phyloP scores from a whole-genome alignment of 129 eudicot genomes.

The Flaveria trinervia region DNA sequence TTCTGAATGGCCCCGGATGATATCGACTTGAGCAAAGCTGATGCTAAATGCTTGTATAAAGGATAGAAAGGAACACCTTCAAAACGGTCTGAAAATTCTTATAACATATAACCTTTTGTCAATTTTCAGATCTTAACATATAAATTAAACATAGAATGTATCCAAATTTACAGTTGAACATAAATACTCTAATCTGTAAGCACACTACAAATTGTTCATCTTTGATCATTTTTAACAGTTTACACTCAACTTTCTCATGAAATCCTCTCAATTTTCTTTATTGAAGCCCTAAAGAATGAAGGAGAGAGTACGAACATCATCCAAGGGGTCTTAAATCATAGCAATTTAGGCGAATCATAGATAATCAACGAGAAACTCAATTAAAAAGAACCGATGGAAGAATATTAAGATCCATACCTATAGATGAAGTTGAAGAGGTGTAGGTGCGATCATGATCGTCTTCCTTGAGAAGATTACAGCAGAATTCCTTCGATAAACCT shows the following conservation, averaged over 20 bases:
- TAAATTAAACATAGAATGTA: background rate
- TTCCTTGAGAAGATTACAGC: slow-evolving; percentile 53
- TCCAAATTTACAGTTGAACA: background rate
- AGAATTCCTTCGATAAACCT: slow-evolving; percentile 49
- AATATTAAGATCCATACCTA: slow-evolving; percentile 17
- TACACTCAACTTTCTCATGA: no score
- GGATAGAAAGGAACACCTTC: slow-evolving; percentile 82
- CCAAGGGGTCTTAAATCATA: background rate
- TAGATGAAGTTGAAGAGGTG: slow-evolving; percentile 23
- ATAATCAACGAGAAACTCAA: background rate
- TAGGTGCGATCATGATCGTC: slow-evolving; percentile 32
- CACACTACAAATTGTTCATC: no score
- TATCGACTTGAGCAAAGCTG: slow-evolving; percentile 61
- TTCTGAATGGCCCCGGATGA: slow-evolving; percentile 44
- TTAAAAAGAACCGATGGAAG: background rate
- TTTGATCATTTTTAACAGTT: no score
- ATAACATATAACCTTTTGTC: background rate
- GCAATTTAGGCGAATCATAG: background rate
- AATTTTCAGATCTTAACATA: background rate
- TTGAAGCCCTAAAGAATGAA: no score
- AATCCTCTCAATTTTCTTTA: no score
- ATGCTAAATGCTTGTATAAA: slow-evolving; percentile 71
- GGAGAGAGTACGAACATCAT: background rate
- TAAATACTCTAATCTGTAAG: background rate
- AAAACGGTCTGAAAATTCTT: slow-evolving; percentile 40